These are phyloP conservation scores for Sugiyamaella floridensis DNA, from an alignment of 805 yeast genomes.

Conservation along the genomic window DNA sequence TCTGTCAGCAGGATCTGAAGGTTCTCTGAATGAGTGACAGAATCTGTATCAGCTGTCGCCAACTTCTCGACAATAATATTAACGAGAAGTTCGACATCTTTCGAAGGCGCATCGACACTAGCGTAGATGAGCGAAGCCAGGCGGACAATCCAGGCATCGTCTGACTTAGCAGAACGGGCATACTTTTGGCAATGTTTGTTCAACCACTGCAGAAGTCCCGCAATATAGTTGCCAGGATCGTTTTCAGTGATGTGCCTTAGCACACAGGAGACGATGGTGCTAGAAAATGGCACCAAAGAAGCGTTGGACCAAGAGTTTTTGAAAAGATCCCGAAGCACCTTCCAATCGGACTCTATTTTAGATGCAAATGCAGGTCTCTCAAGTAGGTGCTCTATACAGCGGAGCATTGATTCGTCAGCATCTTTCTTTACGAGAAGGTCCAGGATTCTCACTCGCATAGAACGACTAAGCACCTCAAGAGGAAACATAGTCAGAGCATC, in stretches of 20 bases:
- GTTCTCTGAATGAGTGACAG: not conserved
- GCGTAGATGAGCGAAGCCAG: not conserved
- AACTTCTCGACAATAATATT: not conserved
- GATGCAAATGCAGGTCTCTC: not conserved
- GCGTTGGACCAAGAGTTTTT: not conserved
- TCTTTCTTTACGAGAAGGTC: not conserved
- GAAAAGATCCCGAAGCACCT: not conserved
- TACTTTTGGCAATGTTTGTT: not conserved
- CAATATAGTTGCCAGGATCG: not conserved
- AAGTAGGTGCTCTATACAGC: not conserved
- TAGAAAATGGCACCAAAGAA: not conserved
- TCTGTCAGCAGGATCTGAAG: not conserved
- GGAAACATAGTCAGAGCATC: slow-evolving; percentile 6
- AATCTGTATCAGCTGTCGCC: not conserved
- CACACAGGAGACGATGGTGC: not conserved
- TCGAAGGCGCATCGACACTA: not conserved
- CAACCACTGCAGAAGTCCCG: not conserved
- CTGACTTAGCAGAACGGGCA: not conserved
- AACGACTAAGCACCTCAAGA: slow-evolving; percentile 5
- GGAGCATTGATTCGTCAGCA: not conserved
- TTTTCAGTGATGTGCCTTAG: not conserved
- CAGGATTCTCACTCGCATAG: slow-evolving; percentile 1
- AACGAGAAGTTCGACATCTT: not conserved
- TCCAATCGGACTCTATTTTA: not conserved
- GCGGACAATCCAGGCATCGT: not conserved